A percentile compares a stretch with the other conserved stretches of the same genome.
Evolutionary conservation across 192 early-diverging fungal genomes (phyloP).

Genomic region (Entophlyctis luteolus): DNA sequence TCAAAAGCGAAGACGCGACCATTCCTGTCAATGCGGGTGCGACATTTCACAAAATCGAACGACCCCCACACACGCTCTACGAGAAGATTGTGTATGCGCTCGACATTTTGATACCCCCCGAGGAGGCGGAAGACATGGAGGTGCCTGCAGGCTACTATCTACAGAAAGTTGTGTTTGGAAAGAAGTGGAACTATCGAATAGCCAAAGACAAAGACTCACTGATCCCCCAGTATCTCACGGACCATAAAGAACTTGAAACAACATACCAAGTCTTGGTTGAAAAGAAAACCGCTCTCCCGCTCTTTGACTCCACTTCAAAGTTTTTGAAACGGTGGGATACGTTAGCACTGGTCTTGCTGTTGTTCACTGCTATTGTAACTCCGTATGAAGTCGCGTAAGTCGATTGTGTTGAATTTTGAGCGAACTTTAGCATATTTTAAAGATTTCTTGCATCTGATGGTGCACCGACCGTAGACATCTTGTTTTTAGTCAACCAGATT

Average conservation of each 20-base stretch:
- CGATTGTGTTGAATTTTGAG: background rate
- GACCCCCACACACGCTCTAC: constrained; percentile 28
- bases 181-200: constrained; percentile 37
- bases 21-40: background rate
- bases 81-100: constrained; percentile 41
- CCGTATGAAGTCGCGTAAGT: constrained; percentile 54
- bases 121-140: constrained; percentile 35
- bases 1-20: background rate
- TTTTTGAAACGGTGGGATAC: constrained; percentile 51
- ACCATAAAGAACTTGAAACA: constrained; percentile 25
- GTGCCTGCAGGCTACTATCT: constrained; percentile 42
- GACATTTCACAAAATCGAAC: constrained; percentile 23
- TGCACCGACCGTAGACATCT: constrained; percentile 31
- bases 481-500: constrained; percentile 47
- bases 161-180: constrained; percentile 41
- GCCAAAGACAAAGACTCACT: constrained; percentile 25
- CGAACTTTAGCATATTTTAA: background rate
- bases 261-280: constrained; percentile 33
- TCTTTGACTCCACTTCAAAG: constrained; percentile 31
- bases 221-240: constrained; percentile 41
- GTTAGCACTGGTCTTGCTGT: constrained; percentile 41
- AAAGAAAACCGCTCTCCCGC: constrained; percentile 22
- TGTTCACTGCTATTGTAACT: constrained; percentile 51
- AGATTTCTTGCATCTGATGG: constrained; percentile 11
- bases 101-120: constrained; percentile 44